Conservation (phyloP, 768 basidiomycete species). For the Trametes punicea region DNA sequence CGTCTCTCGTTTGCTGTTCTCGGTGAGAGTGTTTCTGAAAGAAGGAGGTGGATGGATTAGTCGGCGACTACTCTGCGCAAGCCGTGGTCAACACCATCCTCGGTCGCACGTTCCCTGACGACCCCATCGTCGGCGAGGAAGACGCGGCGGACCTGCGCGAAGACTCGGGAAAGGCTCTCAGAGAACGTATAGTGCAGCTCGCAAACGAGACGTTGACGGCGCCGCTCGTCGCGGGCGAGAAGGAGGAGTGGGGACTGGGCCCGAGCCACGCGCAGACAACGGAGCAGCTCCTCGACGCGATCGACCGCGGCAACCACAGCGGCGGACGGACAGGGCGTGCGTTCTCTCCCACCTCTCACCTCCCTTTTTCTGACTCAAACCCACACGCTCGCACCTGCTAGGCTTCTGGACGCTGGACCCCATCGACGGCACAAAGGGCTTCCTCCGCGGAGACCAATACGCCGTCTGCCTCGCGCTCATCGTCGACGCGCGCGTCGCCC, state of each 20-base stretch:
- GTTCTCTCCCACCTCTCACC: slow-evolving; percentile 30
- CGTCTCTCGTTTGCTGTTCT: background rate
- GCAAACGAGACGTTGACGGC: slow-evolving; percentile 74
- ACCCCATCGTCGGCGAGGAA: slow-evolving; percentile 94
- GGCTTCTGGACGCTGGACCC: slow-evolving; percentile 46
- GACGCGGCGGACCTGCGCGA: slow-evolving; percentile 75
- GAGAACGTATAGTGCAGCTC: slow-evolving; percentile 70
- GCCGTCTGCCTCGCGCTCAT: slow-evolving; percentile 59
- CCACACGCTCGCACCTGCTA: slow-evolving; percentile 8
- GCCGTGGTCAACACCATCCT: slow-evolving; percentile 87
- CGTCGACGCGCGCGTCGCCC: slow-evolving; percentile 46
- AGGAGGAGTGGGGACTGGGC: slow-evolving; percentile 69
- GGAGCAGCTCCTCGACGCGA: slow-evolving; percentile 71
- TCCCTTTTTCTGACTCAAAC: background rate
- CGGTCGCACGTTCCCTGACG: slow-evolving; percentile 69
- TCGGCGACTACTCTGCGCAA: slow-evolving; percentile 93
- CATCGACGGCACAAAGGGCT: slow-evolving; percentile 61
- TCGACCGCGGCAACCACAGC: slow-evolving; percentile 75
- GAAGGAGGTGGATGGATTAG: no score
- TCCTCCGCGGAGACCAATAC: slow-evolving; percentile 59
- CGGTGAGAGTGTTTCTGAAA: background rate
- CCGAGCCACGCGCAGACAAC: slow-evolving; percentile 49
- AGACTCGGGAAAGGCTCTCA: slow-evolving; percentile 41
- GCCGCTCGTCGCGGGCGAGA: slow-evolving; percentile 54
- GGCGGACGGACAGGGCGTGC: slow-evolving; percentile 74